Conservation (phyloP, 148 eudicot species). For the Camellia lanceoleosa region DNA sequence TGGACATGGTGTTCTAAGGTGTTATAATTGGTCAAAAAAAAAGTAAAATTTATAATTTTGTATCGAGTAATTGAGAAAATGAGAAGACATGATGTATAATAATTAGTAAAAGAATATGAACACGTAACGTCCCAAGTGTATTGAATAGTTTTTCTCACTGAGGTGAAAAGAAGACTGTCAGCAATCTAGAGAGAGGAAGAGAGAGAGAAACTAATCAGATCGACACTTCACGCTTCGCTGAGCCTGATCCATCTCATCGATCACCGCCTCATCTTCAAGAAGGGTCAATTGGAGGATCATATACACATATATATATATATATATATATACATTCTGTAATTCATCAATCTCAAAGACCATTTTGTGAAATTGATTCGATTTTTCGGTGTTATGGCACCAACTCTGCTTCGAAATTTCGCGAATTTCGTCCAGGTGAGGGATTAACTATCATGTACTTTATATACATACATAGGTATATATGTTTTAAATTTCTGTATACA, state of each 20-base stretch:
- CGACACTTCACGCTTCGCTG: background rate
- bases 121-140: too few species aligned
- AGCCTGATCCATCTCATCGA: conserved; percentile 6
- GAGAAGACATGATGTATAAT: too few species aligned
- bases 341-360: background rate
- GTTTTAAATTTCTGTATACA: background rate
- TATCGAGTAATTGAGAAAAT: too few species aligned
- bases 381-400: background rate
- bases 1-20: too few species aligned
- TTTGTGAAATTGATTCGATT: background rate
- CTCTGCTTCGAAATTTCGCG: background rate
- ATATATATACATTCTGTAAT: background rate
- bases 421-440: conserved; percentile 10
- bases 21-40: too few species aligned
- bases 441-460: too few species aligned
- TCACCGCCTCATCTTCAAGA: background rate
- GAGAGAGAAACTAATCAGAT: background rate
- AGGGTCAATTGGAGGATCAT: too few species aligned
- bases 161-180: background rate
- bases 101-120: too few species aligned
- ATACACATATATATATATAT: background rate
- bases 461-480: background rate
- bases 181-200: background rate
- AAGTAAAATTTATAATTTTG: too few species aligned
- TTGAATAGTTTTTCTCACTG: too few species aligned